Evolutionary conservation across 2,329 filamentous ascomycete species (phyloP).

Genomic region (Dactylellina drechsleri): DNA sequence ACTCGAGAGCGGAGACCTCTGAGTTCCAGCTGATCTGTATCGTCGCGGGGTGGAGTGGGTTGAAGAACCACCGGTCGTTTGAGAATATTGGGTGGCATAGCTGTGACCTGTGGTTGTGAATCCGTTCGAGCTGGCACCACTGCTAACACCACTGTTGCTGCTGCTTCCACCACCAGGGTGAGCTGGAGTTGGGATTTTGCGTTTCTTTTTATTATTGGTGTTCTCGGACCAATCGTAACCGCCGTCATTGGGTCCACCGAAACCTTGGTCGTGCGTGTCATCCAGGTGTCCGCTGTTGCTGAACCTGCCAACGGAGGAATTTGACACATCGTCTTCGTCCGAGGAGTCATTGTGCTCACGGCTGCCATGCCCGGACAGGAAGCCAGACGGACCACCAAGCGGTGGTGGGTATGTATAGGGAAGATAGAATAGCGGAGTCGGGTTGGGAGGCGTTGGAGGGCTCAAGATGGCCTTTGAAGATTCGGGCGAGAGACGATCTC

Average conservation of each 20-base stretch:
- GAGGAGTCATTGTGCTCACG: conserved; percentile 60
- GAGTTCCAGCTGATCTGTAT: conserved; percentile 56
- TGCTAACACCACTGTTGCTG: too few relatives aligned
- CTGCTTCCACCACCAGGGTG: conserved; percentile 64
- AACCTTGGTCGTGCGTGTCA: conserved; percentile 45
- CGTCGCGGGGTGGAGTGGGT: conserved; percentile 57
- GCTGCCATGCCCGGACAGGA: conserved; percentile 57
- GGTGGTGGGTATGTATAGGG: conserved; percentile 66
- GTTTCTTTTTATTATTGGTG: conserved; percentile 98
- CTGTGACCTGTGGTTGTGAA: conserved; percentile 45
- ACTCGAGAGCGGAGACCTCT: conserved; percentile 57
- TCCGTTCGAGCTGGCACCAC: conserved; percentile 56
- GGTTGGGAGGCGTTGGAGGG: conserved; percentile 61
- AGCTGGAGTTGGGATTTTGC: conserved; percentile 92
- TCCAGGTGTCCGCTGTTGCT: conserved; percentile 56
- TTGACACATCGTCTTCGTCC: conserved; percentile 60
- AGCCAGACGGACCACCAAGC: conserved; percentile 57
- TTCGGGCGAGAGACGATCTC: conserved; percentile 86
- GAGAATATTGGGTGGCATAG: conserved; percentile 45
- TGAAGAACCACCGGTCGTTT: conserved; percentile 50
- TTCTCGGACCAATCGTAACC: conserved; percentile 98
- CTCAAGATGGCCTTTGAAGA: conserved; percentile 57
- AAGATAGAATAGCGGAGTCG: conserved; percentile 80
- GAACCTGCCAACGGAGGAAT: conserved; percentile 58
- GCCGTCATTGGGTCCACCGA: conserved; percentile 69